Evolutionary conservation across 108 stramenopile species (phyloP).

Genomic region (Conticribra weissflogii): DNA sequence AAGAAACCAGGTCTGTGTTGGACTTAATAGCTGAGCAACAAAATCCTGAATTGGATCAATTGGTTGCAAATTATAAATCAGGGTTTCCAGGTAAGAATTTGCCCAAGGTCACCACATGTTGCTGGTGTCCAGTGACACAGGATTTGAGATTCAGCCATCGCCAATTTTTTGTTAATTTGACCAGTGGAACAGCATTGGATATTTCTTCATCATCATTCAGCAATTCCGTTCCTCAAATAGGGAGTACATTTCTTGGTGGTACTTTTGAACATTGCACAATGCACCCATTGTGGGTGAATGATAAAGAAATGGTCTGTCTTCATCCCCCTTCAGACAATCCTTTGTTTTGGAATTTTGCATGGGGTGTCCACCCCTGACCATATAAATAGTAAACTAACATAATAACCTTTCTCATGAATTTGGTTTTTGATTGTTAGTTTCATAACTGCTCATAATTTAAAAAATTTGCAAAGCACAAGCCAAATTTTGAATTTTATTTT

Average conservation of each 20-base stretch:
- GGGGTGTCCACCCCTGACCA: neutral
- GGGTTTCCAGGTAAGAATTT: neutral
- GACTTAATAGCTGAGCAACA: neutral
- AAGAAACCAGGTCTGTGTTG: neutral
- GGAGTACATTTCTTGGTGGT: neutral
- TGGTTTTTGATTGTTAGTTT: no score
- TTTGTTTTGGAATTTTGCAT: neutral
- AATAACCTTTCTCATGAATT: no score
- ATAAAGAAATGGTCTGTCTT: neutral
- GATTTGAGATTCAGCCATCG: neutral
- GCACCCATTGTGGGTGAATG: neutral
- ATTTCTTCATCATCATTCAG: neutral
- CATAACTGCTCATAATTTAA: no score
- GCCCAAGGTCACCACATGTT: neutral
- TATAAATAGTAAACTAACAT: no score
- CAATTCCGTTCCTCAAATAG: neutral
- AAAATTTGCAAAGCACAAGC: no score
- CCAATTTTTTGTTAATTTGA: neutral
- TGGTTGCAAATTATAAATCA: neutral
- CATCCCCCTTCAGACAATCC: neutral
- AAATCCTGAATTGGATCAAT: neutral
- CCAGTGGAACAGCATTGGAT: neutral
- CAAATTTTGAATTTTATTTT: no score
- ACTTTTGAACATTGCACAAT: neutral
- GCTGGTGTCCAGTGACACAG: neutral